Evolutionary conservation across 306 rosid genomes (phyloP).

Genomic region (Cucumis sativus): DNA sequence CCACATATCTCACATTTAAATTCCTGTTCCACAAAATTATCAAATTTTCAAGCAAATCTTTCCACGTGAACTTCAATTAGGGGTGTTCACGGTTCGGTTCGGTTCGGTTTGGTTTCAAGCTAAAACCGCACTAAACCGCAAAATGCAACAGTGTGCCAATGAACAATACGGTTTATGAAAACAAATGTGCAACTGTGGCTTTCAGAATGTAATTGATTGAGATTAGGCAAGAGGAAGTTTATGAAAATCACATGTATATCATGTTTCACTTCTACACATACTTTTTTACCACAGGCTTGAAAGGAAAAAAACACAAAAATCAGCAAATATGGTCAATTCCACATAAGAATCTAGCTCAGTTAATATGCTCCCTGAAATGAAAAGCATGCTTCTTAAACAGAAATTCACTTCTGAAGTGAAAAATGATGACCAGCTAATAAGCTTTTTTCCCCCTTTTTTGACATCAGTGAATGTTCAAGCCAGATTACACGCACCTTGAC

Average conservation of each 20-base stretch:
- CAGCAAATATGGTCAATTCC: not conserved
- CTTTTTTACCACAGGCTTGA: not conserved
- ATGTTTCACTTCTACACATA: not conserved
- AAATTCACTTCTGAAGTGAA: not conserved
- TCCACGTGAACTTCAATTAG: not conserved
- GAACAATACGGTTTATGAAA: not conserved
- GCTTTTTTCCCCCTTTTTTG: no score
- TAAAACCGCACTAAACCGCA: not conserved
- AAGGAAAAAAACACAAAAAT: no score
- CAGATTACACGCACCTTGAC: no score
- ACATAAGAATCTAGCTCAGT: not conserved
- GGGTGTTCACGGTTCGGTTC: no score
- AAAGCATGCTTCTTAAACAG: not conserved
- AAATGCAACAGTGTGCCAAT: not conserved
- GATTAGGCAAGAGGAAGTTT: not conserved
- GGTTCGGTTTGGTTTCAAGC: no score
- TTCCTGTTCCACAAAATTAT: conserved; percentile 42
- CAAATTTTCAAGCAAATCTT: not conserved
- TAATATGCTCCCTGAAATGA: not conserved
- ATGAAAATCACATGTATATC: not conserved
- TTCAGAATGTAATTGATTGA: not conserved
- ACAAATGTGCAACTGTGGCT: not conserved
- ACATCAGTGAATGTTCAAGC: no score
- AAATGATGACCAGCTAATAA: not conserved
- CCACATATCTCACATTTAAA: conserved; percentile 98